Conservation (phyloP, 495 filamentous ascomycete genomes). For the Hypoxylon crocopeplum region DNA sequence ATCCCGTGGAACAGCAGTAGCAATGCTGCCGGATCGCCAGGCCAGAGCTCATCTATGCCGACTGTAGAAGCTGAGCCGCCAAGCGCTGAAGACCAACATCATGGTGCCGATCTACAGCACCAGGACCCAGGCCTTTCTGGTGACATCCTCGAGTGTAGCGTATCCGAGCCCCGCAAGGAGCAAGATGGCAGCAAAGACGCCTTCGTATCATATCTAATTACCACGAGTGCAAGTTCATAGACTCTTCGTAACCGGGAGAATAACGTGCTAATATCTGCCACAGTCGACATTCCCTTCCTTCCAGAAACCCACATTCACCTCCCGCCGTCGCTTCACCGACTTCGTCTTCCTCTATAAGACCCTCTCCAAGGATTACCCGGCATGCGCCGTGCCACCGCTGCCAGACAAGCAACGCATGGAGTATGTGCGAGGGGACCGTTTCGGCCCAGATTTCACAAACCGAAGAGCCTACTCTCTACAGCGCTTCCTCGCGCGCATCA, state of each 20-base stretch:
- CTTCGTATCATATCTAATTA: conserved; percentile 93
- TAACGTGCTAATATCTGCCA: conserved; percentile 20
- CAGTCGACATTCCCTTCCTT: conserved; percentile 95
- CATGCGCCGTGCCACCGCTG: conserved; percentile 89
- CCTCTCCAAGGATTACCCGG: conserved; percentile 83
- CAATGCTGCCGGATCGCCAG: conserved; percentile 22
- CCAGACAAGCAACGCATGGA: conserved; percentile 99
- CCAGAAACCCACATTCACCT: conserved; percentile 73
- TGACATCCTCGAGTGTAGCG: conserved; percentile 82
- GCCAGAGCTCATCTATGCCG: conserved; percentile 27
- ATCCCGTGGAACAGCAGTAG: conserved; percentile 57
- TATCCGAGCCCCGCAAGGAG: conserved; percentile 85
- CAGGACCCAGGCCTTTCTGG: conserved; percentile 75
- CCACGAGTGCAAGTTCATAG: conserved; percentile 73
- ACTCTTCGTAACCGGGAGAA: neutral
- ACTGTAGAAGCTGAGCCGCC: conserved; percentile 41
- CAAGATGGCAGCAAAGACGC: conserved; percentile 97
- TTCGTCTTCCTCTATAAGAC: conserved; percentile 97
- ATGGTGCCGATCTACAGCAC: conserved; percentile 38
- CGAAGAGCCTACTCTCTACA: conserved; percentile 89
- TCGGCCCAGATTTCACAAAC: conserved; percentile 91
- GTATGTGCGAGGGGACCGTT: conserved; percentile 94
- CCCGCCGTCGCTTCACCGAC: conserved; percentile 93
- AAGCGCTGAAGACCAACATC: conserved; percentile 35
- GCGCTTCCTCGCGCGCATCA: conserved; percentile 86